Percentiles rank a stretch among this genome's conserved stretches.
phyloP scores from a whole-genome alignment of 192 early-diverging fungal genomes.

The Chytriomyces confervae region DNA sequence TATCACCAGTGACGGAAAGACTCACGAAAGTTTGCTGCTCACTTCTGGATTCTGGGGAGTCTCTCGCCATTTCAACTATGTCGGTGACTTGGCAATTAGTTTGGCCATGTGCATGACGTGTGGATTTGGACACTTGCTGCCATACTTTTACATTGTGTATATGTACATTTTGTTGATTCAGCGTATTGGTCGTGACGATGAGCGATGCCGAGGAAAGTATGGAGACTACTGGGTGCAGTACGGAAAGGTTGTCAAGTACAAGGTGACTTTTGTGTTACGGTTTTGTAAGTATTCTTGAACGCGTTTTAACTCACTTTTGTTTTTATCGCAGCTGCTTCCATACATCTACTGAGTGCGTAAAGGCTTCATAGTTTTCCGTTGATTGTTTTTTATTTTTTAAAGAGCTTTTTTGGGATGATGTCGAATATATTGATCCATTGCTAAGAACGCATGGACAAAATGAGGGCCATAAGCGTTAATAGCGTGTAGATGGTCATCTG shows the following conservation, averaged over 20 bases:
- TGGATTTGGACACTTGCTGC: slow-evolving; percentile 66
- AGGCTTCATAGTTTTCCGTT: too few relatives aligned
- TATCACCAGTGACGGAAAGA: slow-evolving; percentile 74
- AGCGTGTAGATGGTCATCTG: too few relatives aligned
- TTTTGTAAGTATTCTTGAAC: slow-evolving; percentile 3
- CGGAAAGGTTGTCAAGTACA: slow-evolving; percentile 64
- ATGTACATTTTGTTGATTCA: slow-evolving; percentile 75
- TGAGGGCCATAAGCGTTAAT: too few relatives aligned
- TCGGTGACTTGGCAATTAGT: slow-evolving; percentile 74
- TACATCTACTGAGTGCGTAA: too few relatives aligned
- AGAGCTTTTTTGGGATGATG: too few relatives aligned
- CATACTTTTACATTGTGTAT: slow-evolving; percentile 84
- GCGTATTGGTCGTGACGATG: slow-evolving; percentile 73
- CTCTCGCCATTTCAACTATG: slow-evolving; percentile 85
- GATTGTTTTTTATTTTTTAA: too few relatives aligned
- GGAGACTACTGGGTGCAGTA: slow-evolving; percentile 84
- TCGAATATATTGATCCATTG: too few relatives aligned
- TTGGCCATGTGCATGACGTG: slow-evolving; percentile 77
- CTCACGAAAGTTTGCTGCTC: slow-evolving; percentile 67
- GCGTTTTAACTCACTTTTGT: not conserved
- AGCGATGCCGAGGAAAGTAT: slow-evolving; percentile 77
- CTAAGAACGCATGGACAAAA: too few relatives aligned
- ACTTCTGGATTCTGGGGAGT: slow-evolving; percentile 82
- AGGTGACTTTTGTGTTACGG: slow-evolving; percentile 27
- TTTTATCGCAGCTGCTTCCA: too few relatives aligned